These are phyloP conservation scores for Fusarium hostae DNA, from an alignment of 2,329 filamentous ascomycete species.

Conservation along the genomic window DNA sequence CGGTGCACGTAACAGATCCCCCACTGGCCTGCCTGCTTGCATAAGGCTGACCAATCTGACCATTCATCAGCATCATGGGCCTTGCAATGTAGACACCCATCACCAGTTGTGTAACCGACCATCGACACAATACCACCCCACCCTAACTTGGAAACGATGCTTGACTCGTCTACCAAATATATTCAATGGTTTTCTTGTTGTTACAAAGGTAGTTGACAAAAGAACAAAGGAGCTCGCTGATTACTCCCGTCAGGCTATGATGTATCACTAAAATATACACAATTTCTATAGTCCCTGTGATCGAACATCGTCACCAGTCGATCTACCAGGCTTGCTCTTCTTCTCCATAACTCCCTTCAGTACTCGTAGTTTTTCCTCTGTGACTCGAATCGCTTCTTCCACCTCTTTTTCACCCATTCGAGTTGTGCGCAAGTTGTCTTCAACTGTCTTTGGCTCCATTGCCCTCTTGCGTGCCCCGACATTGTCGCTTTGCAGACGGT, in stretches of 20 bases:
- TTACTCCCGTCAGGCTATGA: slow-evolving; percentile 37
- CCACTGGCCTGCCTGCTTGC: background rate
- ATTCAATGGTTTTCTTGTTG: background rate
- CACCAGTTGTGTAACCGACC: background rate
- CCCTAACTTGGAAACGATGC: background rate
- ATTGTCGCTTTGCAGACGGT: slow-evolving; percentile 60
- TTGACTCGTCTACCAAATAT: background rate
- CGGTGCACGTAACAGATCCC: no score
- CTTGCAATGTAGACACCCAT: background rate
- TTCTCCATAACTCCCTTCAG: slow-evolving; percentile 77
- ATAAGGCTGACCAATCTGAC: slow-evolving; percentile 20
- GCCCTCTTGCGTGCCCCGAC: slow-evolving; percentile 56
- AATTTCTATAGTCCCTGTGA: slow-evolving; percentile 38
- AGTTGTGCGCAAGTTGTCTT: slow-evolving; percentile 68
- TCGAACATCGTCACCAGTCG: slow-evolving; percentile 18
- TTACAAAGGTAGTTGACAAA: slow-evolving; percentile 34
- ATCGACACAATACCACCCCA: background rate
- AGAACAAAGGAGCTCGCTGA: slow-evolving; percentile 42
- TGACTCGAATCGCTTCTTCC: slow-evolving; percentile 83
- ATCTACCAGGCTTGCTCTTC: slow-evolving; percentile 43
- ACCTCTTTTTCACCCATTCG: slow-evolving; percentile 79
- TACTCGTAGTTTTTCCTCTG: slow-evolving; percentile 83
- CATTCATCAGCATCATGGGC: background rate
- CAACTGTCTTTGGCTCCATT: slow-evolving; percentile 65
- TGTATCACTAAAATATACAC: slow-evolving; percentile 37